Conservation (phyloP, 345 rosid species). For the Corymbia maculata region DNA sequence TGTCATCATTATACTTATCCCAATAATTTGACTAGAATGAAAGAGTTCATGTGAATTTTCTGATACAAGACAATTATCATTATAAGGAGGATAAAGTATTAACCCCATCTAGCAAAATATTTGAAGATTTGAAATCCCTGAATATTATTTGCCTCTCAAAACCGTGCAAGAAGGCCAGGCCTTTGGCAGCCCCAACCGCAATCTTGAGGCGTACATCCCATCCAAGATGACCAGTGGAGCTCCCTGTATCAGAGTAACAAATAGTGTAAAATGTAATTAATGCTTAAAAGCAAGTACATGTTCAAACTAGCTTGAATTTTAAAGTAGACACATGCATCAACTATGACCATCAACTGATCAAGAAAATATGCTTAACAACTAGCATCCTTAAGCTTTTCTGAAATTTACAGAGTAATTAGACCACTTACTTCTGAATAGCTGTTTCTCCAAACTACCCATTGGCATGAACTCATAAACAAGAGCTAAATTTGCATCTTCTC, state of each 20-base stretch:
- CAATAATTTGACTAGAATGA: background rate
- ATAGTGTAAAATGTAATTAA: background rate
- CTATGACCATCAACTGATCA: background rate
- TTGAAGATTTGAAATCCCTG: background rate
- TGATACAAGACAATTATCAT: background rate
- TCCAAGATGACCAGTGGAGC: background rate
- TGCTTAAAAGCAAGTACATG: background rate
- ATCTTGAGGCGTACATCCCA: conserved; percentile 1
- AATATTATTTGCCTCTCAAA: background rate
- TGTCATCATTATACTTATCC: background rate
- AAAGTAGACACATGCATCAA: background rate
- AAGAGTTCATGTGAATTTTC: background rate
- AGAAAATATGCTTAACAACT: too few relatives aligned
- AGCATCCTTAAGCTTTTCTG: background rate
- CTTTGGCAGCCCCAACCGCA: background rate
- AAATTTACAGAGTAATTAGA: background rate
- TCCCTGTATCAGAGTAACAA: background rate
- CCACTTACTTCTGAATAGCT: background rate
- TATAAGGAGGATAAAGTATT: background rate
- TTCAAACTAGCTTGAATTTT: background rate
- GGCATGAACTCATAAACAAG: conserved; percentile 3
- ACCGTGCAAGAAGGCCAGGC: background rate
- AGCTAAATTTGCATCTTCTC: background rate
- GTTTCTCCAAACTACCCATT: background rate
- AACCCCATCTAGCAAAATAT: conserved; percentile 1